Base-by-base conservation (phyloP, 805 yeast species). In the Torulaspora maleeae region DNA sequence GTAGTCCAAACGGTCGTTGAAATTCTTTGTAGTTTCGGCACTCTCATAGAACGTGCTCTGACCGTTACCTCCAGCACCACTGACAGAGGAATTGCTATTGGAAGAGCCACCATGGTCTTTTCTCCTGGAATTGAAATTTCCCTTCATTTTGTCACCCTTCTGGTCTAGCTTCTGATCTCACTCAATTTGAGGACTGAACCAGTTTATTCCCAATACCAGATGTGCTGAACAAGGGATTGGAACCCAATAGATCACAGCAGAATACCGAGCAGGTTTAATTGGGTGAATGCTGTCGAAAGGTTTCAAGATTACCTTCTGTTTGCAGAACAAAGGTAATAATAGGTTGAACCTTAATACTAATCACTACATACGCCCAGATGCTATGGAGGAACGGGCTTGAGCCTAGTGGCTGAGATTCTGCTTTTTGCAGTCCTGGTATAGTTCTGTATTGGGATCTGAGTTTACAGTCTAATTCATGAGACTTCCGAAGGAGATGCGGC, bases 1-100 rank as follows among this genome's bases (percentile, higher is more conserved):
- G 51, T 64, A 80, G 37, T 76, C 59, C 45, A 82, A 67, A 44
- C 86, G 72, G 53, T 82, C 86, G 52, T 74, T 71, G 74, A 77
- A 71, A 57, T 45, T 64, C 62, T 44, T 59, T 5, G 60, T 51
- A 12, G 54, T 56, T 13, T 64, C 66, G 16, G 58, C 53, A 35
- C 53, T 52, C 36, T 61, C 67, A 38, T 45, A 44, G 38, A 63
- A 64, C 10, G 48, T 36, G 20, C 39, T 25, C 10, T 44, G 43
- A n/a, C 38, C 41, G 16, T 45, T 45, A 15, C 27, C 19, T 13
- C 35, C 41, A 6, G 48, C 29, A 13, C 44, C 25, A 20, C 45
- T 50, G 44, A 27, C 19, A 24, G 42, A 30, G 17, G 38, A 27
- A 16, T 38, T 34, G 15, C 44, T 42, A 30, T 37, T 48, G 36